phyloP scores from a whole-genome alignment of 2,329 filamentous ascomycete genomes.

The Sordariomycetes sp. region DNA sequence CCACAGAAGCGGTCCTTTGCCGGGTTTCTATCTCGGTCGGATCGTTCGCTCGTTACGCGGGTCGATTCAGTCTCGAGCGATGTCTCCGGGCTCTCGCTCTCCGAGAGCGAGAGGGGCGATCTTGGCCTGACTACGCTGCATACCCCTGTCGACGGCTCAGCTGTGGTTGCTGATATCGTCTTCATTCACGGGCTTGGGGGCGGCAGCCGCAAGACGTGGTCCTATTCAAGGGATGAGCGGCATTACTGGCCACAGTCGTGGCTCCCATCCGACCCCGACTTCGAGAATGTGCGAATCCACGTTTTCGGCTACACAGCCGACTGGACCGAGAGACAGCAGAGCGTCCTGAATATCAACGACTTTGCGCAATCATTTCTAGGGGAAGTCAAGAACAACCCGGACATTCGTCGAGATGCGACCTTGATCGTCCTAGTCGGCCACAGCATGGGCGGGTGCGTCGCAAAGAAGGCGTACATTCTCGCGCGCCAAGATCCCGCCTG shows the following conservation, averaged over 20 bases:
- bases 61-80: neutral
- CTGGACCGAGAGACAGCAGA: conserved; percentile 2
- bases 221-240: conserved; percentile 10
- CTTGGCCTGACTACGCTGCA: neutral
- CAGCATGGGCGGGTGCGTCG: conserved; percentile 29
- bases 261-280: conserved; percentile 15
- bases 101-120: neutral
- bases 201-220: conserved; percentile 21
- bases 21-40: neutral
- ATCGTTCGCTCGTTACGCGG: neutral
- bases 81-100: too few species aligned
- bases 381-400: neutral
- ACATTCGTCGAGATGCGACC: conserved; percentile 6
- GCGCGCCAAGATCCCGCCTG: conserved; percentile 16
- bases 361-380: neutral
- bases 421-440: conserved; percentile 28
- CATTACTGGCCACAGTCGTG: conserved; percentile 23
- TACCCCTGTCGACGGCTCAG: neutral
- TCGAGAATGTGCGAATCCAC: conserved; percentile 15
- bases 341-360: conserved; percentile 8
- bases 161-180: conserved; percentile 13
- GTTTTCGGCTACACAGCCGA: neutral
- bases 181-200: conserved; percentile 27
- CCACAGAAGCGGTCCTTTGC: too few species aligned
- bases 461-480: conserved; percentile 21